Base-by-base conservation (phyloP, 73 alveolate species). In the Uronychia binucleata region DNA sequence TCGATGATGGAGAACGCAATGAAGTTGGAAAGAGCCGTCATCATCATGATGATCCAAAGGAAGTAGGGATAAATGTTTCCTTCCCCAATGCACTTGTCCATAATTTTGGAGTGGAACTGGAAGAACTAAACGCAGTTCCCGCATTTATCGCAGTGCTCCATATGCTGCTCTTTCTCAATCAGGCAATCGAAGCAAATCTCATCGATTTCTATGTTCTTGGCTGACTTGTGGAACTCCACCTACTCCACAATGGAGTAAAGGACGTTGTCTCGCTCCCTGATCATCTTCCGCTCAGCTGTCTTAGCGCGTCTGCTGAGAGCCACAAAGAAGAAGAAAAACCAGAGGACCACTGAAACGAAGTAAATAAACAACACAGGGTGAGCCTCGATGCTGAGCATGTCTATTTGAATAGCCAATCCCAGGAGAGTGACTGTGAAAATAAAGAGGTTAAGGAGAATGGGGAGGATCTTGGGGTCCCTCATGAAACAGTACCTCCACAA, bases 1-100 rank as follows among this genome's bases (percentile, higher is more conserved):
- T 27, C 28, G 59, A n/a, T 27, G 1, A 58, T 57, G 1, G 59
- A 27, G 57, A 58, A 28, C 27, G 13, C 25, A 14, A 31, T 19
- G 32, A 30, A 13, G 26, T 46, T 5, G 5, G 5, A 5, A 46
- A 80, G 58, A 58, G 31, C 14, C 58, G 5, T 8, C 27, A 27
- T 29, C 30, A 32, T 57, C 60, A 80, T 26, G 59, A 58, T 1
- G 19, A 83, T n/a, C 59, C 79, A 83, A 34, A 59, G 29, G 28
- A 46, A 59, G 79, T 83, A 83, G 26, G 80, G 26, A 1, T 31
- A 25, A 25, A 34, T n/a, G 34, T 83, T 83, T 30, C 79, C 79
- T 31, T 13, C 27, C 26, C 90, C 90, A 32, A 83, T 67, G 46
- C 90, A 83, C 33, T 76, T 75, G 31, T 83, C 58, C 29, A 83